phyloP scores from a whole-genome alignment of 208 protist species.

The Crithidia sp. region DNA sequence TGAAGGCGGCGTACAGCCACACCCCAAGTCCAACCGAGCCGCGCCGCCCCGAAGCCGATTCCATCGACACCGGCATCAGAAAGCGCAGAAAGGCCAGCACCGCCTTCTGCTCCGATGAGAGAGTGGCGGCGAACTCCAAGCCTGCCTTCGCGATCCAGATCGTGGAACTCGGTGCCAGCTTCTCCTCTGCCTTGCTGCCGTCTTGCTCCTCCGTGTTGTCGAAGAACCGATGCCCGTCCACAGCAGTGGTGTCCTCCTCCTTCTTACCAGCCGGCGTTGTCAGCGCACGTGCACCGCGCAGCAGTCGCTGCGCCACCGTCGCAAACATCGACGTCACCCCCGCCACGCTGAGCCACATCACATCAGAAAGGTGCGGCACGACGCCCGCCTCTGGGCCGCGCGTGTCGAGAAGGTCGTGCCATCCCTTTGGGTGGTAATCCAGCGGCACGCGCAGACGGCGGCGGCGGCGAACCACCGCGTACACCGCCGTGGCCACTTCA shows the following conservation, averaged over 20 bases:
- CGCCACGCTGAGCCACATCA: conserved; percentile 69
- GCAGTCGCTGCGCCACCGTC: conserved; percentile 47
- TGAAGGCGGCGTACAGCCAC: conserved; percentile 71
- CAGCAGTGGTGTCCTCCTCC: background rate
- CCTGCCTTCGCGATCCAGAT: background rate
- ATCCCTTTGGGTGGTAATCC: conserved; percentile 26
- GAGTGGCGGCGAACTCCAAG: background rate
- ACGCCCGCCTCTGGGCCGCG: conserved; percentile 53
- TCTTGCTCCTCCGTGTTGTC: conserved; percentile 23
- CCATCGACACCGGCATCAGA: conserved; percentile 38
- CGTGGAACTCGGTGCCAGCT: background rate
- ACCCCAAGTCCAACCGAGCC: conserved; percentile 56
- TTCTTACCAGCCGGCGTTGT: background rate
- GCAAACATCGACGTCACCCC: conserved; percentile 63
- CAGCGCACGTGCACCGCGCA: conserved; percentile 35
- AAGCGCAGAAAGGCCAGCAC: conserved; percentile 52
- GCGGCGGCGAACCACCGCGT: conserved; percentile 6
- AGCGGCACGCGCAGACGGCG: conserved; percentile 20
- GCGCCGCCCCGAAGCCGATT: background rate
- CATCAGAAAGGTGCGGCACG: conserved; percentile 42
- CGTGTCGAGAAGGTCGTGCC: conserved; percentile 53
- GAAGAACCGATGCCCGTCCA: conserved; percentile 24
- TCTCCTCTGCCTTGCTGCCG: background rate
- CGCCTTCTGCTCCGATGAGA: conserved; percentile 11
- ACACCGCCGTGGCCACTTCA: conserved; percentile 6